A percentile compares a stretch with the other conserved stretches of the same genome.
Conservation (phyloP, 1,139 yeast species). For the Pichia sp. region DNA sequence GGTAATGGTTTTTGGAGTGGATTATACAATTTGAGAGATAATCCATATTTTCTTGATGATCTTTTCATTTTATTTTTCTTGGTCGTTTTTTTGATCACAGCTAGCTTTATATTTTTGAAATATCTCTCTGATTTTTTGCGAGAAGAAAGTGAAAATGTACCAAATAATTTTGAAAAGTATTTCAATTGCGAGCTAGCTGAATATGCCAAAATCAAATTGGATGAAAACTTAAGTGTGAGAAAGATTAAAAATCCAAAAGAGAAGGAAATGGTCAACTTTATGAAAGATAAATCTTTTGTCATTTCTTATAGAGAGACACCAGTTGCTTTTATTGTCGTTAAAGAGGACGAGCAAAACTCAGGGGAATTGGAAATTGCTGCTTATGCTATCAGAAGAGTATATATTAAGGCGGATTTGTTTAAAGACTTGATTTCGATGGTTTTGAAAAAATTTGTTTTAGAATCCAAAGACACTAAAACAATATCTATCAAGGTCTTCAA, state of each 20-base stretch:
- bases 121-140: slow-evolving; percentile 31
- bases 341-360: slow-evolving; percentile 21
- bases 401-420: slow-evolving; percentile 52
- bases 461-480: slow-evolving; percentile 6
- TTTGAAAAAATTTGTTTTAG: slow-evolving; percentile 8
- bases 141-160: slow-evolving; percentile 40
- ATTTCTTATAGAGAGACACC: slow-evolving; percentile 59
- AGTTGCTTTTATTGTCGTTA: slow-evolving; percentile 48
- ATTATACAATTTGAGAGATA: slow-evolving; percentile 26
- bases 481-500: slow-evolving; percentile 39
- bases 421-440: slow-evolving; percentile 38
- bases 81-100: slow-evolving; percentile 18
- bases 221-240: slow-evolving; percentile 9
- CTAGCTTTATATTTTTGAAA: slow-evolving; percentile 25
- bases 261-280: slow-evolving; percentile 24
- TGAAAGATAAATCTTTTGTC: slow-evolving; percentile 44
- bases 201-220: slow-evolving; percentile 30
- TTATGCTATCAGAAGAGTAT: slow-evolving; percentile 58
- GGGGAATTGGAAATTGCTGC: slow-evolving; percentile 43
- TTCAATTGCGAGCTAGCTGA: slow-evolving; percentile 48
- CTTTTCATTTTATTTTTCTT: slow-evolving; percentile 23
- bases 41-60: slow-evolving; percentile 29
- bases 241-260: slow-evolving; percentile 19
- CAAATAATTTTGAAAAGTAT: slow-evolving; percentile 35
- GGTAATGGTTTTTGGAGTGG: slow-evolving; percentile 11